A percentile compares a stretch with the other conserved stretches of the same genome.
Conservation (phyloP, 78 protist species). For the Dictyostelium capitatum region DNA sequence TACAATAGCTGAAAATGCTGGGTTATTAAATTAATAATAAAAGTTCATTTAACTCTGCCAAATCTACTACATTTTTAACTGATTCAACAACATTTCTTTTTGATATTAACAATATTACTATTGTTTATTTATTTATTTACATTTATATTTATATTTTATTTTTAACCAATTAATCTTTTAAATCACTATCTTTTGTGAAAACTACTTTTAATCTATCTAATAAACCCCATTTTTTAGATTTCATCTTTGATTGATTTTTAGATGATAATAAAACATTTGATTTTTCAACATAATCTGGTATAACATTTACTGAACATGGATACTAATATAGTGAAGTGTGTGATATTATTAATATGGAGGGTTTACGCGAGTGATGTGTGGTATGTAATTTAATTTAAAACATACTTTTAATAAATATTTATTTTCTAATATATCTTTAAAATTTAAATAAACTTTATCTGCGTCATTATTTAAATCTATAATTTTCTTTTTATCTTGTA, state of each 20-base stretch:
- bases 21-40: no score
- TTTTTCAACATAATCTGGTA: constrained; percentile 51
- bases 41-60: no score
- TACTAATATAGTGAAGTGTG: not conserved
- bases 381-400: no score
- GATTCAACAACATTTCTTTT: no score
- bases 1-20: no score
- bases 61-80: no score
- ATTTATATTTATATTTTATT: not conserved
- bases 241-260: constrained; percentile 46
- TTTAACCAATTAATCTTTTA: not conserved
- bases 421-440: constrained; percentile 59
- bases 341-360: not conserved
- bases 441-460: constrained; percentile 11
- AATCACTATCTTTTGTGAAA: constrained; percentile 18
- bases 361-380: no score
- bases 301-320: constrained; percentile 48
- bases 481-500: constrained; percentile 15
- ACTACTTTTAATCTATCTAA: constrained; percentile 53
- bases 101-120: no score
- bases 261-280: constrained; percentile 64
- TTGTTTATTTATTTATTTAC: no score
- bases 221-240: constrained; percentile 69
- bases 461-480: constrained; percentile 22
- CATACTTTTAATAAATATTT: constrained; percentile 49